These are phyloP conservation scores for Ophiostoma quercus DNA, from an alignment of 2,329 filamentous ascomycete genomes.

Conservation along the genomic window DNA sequence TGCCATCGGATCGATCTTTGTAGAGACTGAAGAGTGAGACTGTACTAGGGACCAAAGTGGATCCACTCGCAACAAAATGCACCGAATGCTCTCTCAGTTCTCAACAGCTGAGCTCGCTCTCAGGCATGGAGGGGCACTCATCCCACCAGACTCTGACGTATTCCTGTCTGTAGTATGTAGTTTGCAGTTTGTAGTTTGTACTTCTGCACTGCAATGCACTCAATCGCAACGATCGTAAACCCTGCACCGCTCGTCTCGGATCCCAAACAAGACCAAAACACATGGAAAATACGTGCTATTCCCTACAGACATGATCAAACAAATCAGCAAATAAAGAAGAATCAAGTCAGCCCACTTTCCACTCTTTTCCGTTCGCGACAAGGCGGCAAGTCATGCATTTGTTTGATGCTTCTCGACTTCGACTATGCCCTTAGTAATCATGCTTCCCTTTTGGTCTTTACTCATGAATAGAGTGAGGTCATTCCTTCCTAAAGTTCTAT, in stretches of 20 bases:
- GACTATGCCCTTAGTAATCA: slow-evolving; percentile 12
- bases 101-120: slow-evolving; percentile 12
- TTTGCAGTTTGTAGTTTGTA: too few species aligned
- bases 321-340: background rate
- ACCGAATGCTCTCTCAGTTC: slow-evolving; percentile 3
- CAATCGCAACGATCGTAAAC: background rate
- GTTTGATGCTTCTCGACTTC: background rate
- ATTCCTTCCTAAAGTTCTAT: background rate
- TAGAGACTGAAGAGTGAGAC: background rate
- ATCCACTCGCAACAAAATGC: slow-evolving; percentile 9
- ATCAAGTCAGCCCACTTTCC: slow-evolving; percentile 4
- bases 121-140: background rate
- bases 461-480: background rate
- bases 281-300: background rate
- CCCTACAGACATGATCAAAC: background rate
- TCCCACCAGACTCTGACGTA: slow-evolving; percentile 3
- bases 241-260: slow-evolving; percentile 10
- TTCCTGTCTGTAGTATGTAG: background rate
- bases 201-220: background rate
- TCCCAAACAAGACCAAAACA: slow-evolving; percentile 13
- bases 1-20: too few species aligned
- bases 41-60: background rate
- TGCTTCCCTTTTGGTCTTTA: background rate
- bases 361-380: slow-evolving; percentile 3
- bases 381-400: background rate